Percentiles rank a stretch among this genome's conserved stretches.
phyloP scores from a whole-genome alignment of 495 filamentous ascomycete species.

The Lineolata rhizophorae region DNA sequence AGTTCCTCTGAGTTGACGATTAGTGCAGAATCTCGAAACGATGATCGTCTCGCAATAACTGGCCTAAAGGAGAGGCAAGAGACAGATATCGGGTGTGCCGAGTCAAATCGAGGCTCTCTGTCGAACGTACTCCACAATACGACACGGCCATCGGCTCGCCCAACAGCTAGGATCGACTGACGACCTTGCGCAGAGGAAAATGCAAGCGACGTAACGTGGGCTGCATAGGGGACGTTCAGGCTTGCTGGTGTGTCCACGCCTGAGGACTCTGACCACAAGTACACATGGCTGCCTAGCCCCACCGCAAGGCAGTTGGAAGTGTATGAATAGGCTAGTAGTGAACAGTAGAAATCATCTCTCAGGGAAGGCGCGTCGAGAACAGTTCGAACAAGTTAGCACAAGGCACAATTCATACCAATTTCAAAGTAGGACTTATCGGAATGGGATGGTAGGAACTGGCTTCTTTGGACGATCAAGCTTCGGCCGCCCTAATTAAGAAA shows the following conservation, averaged over 20 bases:
- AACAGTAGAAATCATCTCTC: constrained; percentile 91
- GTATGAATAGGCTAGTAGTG: constrained; percentile 64
- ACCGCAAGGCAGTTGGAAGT: constrained; percentile 60
- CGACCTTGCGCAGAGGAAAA: constrained; percentile 67
- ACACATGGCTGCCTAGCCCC: constrained; percentile 60
- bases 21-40: constrained; percentile 8
- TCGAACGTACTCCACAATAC: constrained; percentile 39
- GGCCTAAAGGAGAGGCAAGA: constrained; percentile 58
- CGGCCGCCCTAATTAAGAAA: background rate
- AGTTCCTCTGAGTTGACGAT: constrained; percentile 50
- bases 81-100: constrained; percentile 43
- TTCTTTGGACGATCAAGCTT: constrained; percentile 4
- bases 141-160: constrained; percentile 46
- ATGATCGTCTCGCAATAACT: constrained; percentile 16
- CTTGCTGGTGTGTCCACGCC: constrained; percentile 28
- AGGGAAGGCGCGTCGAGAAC: constrained; percentile 77
- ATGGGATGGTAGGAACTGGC: constrained; percentile 44
- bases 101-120: constrained; percentile 44
- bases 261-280: constrained; percentile 66
- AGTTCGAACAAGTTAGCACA: constrained; percentile 8
- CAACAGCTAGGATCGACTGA: constrained; percentile 67
- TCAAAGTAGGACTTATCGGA: constrained; percentile 42
- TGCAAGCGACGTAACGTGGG: constrained; percentile 54
- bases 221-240: constrained; percentile 11
- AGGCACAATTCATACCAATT: too few species aligned